phyloP scores from a whole-genome alignment of 768 basidiomycete species.

The Porphyrellus cyaneotinctus region DNA sequence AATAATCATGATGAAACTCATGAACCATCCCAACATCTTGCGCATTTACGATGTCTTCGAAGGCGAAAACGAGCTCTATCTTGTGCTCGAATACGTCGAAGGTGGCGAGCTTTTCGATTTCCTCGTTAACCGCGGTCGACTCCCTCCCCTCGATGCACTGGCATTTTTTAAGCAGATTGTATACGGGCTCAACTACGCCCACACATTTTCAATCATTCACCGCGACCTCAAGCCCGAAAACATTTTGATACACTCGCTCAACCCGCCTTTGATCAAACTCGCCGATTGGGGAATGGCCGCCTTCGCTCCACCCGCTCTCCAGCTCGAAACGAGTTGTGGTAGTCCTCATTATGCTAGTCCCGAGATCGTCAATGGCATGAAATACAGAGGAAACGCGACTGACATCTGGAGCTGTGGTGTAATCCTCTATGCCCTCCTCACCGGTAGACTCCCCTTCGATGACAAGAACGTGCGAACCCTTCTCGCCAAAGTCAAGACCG shows the following conservation, averaged over 20 bases:
- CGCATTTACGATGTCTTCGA: conserved; percentile 95
- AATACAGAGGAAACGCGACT: conserved; percentile 84
- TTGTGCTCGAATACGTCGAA: conserved; percentile 92
- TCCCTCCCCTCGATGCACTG: conserved; percentile 77
- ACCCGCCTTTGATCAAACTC: conserved; percentile 85
- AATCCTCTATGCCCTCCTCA: conserved; percentile 85
- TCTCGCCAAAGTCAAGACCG: conserved; percentile 81
- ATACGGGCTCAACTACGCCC: conserved; percentile 93
- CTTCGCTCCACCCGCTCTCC: conserved; percentile 77
- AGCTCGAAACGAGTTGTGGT: conserved; percentile 93
- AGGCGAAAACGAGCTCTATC: conserved; percentile 84
- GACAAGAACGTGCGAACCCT: conserved; percentile 79
- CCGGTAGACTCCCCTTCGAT: conserved; percentile 90
- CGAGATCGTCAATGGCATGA: conserved; percentile 89
- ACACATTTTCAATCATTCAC: conserved; percentile 96
- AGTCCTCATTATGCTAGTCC: conserved; percentile 97
- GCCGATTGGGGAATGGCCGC: conserved; percentile 99
- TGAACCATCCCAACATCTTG: conserved; percentile 97
- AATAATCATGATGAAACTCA: conserved; percentile 98
- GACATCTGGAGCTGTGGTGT: conserved; percentile 98
- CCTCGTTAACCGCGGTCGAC: conserved; percentile 81
- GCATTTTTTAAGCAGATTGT: conserved; percentile 95
- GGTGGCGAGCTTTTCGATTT: conserved; percentile 98
- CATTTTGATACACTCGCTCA: conserved; percentile 80
- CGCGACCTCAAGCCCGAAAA: conserved; percentile 99